Conservation (phyloP, 331 rosid genomes). For the Rhamnella rubrinervis region DNA sequence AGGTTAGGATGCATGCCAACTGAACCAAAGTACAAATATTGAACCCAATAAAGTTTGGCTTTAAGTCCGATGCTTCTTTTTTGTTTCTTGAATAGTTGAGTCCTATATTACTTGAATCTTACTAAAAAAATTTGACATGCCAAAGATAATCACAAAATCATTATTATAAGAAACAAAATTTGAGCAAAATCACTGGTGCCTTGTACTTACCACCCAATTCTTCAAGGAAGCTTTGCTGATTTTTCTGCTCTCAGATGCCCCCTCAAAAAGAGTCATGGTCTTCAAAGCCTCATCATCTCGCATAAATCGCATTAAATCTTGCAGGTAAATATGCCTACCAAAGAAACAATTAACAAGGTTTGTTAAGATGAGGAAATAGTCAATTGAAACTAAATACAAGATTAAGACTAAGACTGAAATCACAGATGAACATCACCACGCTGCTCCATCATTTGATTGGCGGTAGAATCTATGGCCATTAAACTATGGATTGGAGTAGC, state of each 20-base stretch:
- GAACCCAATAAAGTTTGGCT: too few relatives aligned
- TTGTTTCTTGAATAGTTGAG: too few relatives aligned
- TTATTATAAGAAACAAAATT: not conserved
- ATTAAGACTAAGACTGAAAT: not conserved
- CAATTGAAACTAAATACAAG: too few relatives aligned
- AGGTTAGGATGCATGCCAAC: too few relatives aligned
- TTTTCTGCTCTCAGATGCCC: conserved; percentile 59
- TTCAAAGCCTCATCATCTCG: conserved; percentile 74
- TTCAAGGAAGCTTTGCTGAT: conserved; percentile 79
- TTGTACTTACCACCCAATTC: conserved; percentile 92
- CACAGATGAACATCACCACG: not conserved
- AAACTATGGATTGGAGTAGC: too few relatives aligned
- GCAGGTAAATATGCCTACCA: conserved; percentile 56
- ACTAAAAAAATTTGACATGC: too few relatives aligned
- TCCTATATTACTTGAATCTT: too few relatives aligned
- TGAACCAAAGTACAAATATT: too few relatives aligned
- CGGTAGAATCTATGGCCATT: too few relatives aligned
- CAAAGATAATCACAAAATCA: not conserved
- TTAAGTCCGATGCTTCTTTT: too few relatives aligned
- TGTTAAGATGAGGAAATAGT: not conserved
- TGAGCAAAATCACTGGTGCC: not conserved
- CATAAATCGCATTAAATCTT: conserved; percentile 84
- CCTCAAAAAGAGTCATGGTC: conserved; percentile 78
- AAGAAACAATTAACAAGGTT: not conserved
- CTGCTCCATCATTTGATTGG: not conserved